Percentiles rank a stretch among this genome's conserved stretches.
phyloP scores from a whole-genome alignment of 1,284 basidiomycete species.

The Wolfiporia cocos region DNA sequence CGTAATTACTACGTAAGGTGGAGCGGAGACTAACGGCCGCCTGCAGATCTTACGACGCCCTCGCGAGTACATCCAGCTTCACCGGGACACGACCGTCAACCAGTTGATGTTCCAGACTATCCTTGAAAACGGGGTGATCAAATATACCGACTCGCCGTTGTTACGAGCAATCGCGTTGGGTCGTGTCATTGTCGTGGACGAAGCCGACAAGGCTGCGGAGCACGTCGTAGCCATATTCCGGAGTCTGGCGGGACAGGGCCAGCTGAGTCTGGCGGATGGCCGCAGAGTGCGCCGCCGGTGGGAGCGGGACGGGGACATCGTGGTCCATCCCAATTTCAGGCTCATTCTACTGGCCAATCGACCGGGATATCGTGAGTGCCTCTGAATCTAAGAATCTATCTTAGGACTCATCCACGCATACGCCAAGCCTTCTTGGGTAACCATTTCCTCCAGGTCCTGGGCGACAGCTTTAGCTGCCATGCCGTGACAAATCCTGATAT shows the following conservation, averaged over 20 bases:
- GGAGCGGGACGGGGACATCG: constrained; percentile 47
- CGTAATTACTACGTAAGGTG: no score
- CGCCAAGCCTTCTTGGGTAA: constrained; percentile 59
- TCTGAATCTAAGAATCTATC: no score
- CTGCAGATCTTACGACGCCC: constrained; percentile 48
- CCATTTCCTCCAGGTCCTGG: constrained; percentile 64
- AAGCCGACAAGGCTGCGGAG: constrained; percentile 67
- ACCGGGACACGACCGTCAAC: constrained; percentile 63
- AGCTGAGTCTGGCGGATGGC: constrained; percentile 56
- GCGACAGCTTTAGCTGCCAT: constrained; percentile 63
- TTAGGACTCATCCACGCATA: neutral
- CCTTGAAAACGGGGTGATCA: constrained; percentile 48
- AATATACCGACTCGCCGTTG: constrained; percentile 57
- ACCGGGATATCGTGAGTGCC: constrained; percentile 64
- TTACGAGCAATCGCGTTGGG: constrained; percentile 54
- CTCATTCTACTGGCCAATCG: constrained; percentile 60
- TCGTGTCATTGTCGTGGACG: constrained; percentile 58
- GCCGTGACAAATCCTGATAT: constrained; percentile 61
- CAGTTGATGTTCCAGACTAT: constrained; percentile 65
- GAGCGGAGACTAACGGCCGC: neutral
- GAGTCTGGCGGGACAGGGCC: constrained; percentile 56
- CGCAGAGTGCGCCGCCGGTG: constrained; percentile 41
- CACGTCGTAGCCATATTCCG: constrained; percentile 66
- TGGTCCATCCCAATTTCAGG: constrained; percentile 56
- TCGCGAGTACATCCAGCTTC: constrained; percentile 64